phyloP scores from a whole-genome alignment of 768 basidiomycete genomes.

The Psilocybe sp. region DNA sequence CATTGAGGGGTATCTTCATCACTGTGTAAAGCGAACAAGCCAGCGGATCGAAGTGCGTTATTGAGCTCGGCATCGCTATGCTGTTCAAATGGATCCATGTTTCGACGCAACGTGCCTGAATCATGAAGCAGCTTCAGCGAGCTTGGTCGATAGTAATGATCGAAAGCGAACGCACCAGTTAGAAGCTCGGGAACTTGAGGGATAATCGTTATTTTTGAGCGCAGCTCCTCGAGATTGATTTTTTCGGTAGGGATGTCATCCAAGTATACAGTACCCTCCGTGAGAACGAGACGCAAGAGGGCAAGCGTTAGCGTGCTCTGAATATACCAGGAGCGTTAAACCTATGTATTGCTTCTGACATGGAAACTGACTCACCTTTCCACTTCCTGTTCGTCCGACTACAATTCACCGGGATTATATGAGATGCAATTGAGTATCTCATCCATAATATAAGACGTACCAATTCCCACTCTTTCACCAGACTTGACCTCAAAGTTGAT shows the following conservation, averaged over 20 bases:
- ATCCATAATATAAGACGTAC: slow-evolving; percentile 19
- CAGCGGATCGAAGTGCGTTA: slow-evolving; percentile 37
- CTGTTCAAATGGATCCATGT: slow-evolving; percentile 63
- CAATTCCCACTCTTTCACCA: slow-evolving; percentile 55
- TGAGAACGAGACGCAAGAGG: slow-evolving; percentile 55
- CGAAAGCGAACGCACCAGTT: slow-evolving; percentile 30
- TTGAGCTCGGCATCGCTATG: slow-evolving; percentile 48
- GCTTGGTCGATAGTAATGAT: background rate
- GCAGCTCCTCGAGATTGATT: slow-evolving; percentile 55
- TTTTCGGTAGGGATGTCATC: slow-evolving; percentile 50
- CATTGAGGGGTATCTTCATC: slow-evolving; percentile 39
- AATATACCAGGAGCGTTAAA: background rate
- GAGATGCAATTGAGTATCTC: background rate
- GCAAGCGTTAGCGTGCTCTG: slow-evolving; percentile 58
- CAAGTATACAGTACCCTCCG: slow-evolving; percentile 56
- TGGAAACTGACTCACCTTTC: slow-evolving; percentile 29
- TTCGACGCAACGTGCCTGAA: slow-evolving; percentile 57
- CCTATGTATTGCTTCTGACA: background rate
- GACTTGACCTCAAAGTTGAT: slow-evolving; percentile 51
- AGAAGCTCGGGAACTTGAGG: slow-evolving; percentile 54
- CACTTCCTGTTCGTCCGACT: slow-evolving; percentile 47
- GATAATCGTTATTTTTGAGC: slow-evolving; percentile 61
- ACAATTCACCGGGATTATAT: background rate
- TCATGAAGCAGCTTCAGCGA: slow-evolving; percentile 17
- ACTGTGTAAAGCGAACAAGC: slow-evolving; percentile 35